Evolutionary conservation across 306 rosid species (phyloP).

Genomic region (Pterocarpus macrocarpus): DNA sequence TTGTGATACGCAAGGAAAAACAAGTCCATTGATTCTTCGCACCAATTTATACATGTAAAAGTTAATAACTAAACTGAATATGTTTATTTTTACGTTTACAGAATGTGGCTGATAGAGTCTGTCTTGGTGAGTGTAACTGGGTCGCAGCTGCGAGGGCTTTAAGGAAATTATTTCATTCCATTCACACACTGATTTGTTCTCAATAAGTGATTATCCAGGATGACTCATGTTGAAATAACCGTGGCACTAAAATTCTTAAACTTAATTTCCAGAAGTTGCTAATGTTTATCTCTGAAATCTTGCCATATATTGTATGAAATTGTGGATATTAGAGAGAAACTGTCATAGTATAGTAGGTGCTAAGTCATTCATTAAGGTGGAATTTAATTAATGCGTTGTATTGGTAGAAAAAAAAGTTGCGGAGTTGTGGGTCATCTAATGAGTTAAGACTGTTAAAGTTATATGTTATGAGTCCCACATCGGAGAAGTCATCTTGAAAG

Average conservation of each 20-base stretch:
- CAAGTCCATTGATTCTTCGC: neutral
- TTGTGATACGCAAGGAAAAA: neutral
- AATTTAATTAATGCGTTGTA: slow-evolving; percentile 1
- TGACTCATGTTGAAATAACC: slow-evolving; percentile 35
- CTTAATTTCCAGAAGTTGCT: neutral
- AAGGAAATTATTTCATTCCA: slow-evolving; percentile 59
- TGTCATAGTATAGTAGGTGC: slow-evolving; percentile 14
- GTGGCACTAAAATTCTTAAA: neutral
- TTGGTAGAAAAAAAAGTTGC: neutral
- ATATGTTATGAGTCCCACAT: too few species aligned
- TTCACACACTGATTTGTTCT: slow-evolving; percentile 2
- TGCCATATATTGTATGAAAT: slow-evolving; percentile 3
- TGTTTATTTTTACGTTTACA: slow-evolving; percentile 49
- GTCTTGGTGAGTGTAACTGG: slow-evolving; percentile 96
- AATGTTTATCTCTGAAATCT: neutral
- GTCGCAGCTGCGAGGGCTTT: slow-evolving; percentile 82
- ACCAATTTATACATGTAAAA: neutral
- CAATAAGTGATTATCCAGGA: slow-evolving; percentile 15
- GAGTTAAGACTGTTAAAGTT: too few species aligned
- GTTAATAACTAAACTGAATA: neutral
- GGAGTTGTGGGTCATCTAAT: too few species aligned
- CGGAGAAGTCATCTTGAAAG: too few species aligned
- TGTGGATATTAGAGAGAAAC: neutral
- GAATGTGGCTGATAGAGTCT: slow-evolving; percentile 91
- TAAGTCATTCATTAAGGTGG: neutral